Evolutionary conservation across 2,329 filamentous ascomycete species (phyloP).

Genomic region (Didymella keratinophila): DNA sequence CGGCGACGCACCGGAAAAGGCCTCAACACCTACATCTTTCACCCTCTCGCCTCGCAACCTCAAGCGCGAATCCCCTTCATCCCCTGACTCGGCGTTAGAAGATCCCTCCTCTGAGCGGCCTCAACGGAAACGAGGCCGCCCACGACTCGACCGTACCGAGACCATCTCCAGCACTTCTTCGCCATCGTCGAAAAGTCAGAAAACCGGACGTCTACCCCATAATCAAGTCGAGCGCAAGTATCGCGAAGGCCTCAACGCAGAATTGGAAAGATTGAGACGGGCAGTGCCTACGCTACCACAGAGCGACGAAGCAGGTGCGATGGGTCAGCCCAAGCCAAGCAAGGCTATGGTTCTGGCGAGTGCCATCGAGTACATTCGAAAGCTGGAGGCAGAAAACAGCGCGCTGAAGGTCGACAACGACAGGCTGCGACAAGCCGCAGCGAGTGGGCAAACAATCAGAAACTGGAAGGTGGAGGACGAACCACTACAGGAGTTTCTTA

Average conservation of each 20-base stretch:
- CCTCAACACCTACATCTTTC: conserved; percentile 28
- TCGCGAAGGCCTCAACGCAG: conserved; percentile 41
- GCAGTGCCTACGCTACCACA: conserved; percentile 45
- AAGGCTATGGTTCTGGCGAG: conserved; percentile 45
- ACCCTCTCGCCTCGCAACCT: conserved; percentile 38
- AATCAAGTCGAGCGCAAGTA: conserved; percentile 45
- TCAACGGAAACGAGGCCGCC: conserved; percentile 44
- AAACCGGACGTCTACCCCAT: conserved; percentile 42
- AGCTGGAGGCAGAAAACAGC: conserved; percentile 42
- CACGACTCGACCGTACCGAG: conserved; percentile 40
- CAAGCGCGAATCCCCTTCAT: conserved; percentile 43
- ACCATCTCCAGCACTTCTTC: conserved; percentile 28
- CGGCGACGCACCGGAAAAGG: conserved; percentile 37
- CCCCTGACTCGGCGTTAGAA: conserved; percentile 28
- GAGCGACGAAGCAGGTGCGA: conserved; percentile 33
- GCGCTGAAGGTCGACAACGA: conserved; percentile 38
- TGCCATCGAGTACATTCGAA: conserved; percentile 46
- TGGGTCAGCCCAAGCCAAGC: conserved; percentile 44
- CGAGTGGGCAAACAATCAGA: conserved; percentile 13
- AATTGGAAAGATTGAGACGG: conserved; percentile 39
- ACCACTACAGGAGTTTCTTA: conserved; percentile 22
- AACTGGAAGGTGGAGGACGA: conserved; percentile 20
- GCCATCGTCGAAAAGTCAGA: conserved; percentile 26
- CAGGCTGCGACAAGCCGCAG: conserved; percentile 26
- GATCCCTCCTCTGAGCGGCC: conserved; percentile 36